Evolutionary conservation across 768 basidiomycete species (phyloP).

Genomic region (Lactifluus subvellereus): DNA sequence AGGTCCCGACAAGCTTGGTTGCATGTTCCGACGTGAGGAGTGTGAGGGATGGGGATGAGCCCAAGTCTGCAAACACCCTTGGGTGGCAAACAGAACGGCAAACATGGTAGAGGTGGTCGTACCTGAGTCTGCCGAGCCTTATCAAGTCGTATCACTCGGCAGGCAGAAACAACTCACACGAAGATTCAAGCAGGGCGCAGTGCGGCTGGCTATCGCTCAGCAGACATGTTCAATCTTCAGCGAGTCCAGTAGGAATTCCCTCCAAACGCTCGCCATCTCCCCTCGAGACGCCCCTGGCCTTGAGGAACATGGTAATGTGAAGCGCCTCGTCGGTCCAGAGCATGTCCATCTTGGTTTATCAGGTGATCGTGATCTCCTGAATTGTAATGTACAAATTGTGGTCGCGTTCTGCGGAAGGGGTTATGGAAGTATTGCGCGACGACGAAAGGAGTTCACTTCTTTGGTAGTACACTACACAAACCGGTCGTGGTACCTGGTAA

Average conservation of each 20-base stretch:
- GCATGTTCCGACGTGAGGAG: background rate
- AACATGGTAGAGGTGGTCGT: no score
- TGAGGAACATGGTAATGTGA: background rate
- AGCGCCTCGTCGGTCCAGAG: background rate
- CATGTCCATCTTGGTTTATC: background rate
- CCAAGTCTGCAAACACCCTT: background rate
- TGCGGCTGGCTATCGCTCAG: background rate
- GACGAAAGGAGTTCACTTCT: background rate
- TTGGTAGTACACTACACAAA: background rate
- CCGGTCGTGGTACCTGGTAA: background rate
- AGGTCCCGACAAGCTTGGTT: background rate
- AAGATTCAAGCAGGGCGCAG: background rate
- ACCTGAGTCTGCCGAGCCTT: no score
- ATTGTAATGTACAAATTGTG: background rate
- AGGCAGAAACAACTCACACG: background rate
- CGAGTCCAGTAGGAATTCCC: background rate
- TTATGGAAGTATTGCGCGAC: background rate
- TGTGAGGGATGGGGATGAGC: background rate
- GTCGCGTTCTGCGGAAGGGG: background rate
- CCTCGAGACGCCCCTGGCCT: no score
- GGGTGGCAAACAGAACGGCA: background rate
- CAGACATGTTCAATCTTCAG: background rate
- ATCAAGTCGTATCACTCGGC: background rate
- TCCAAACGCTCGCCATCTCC: background rate
- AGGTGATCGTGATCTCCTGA: background rate